Percentiles rank a stretch among this genome's conserved stretches.
Conservation (phyloP, 306 rosid species). For the Rubus parviflorus region DNA sequence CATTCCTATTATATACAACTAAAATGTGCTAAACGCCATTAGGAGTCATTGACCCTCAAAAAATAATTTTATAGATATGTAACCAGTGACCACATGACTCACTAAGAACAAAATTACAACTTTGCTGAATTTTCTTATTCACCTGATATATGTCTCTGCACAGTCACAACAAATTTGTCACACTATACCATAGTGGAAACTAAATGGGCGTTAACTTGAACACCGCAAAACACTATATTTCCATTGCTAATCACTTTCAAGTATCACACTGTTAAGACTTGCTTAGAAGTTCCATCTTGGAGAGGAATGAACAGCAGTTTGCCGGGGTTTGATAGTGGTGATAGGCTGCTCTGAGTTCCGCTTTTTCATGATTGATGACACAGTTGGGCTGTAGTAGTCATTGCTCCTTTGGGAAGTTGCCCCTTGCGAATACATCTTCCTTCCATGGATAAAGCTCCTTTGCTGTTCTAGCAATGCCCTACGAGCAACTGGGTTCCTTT, state of each 20-base stretch:
- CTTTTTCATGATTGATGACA: constrained; percentile 88
- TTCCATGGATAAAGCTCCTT: constrained; percentile 75
- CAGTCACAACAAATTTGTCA: constrained; percentile 38
- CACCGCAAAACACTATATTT: constrained; percentile 42
- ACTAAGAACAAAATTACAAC: constrained; percentile 29
- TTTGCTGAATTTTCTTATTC: constrained; percentile 54
- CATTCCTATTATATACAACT: not conserved
- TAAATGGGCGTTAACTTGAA: constrained; percentile 23
- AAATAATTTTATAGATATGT: not conserved
- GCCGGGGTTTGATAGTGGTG: constrained; percentile 50
- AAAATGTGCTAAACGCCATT: not conserved
- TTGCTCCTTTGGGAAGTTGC: constrained; percentile 90
- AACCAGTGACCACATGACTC: constrained; percentile 18
- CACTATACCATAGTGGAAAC: constrained; percentile 41
- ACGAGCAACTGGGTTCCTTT: constrained; percentile 62
- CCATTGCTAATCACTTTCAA: constrained; percentile 26
- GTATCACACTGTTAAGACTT: constrained; percentile 29
- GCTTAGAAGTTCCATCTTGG: constrained; percentile 85
- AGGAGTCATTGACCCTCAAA: constrained; percentile 9
- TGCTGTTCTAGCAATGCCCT: constrained; percentile 65
- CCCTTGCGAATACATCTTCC: constrained; percentile 84
- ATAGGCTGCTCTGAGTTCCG: constrained; percentile 59
- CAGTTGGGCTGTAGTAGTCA: constrained; percentile 91
- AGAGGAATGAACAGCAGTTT: constrained; percentile 80
- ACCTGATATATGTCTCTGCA: constrained; percentile 45